These are phyloP conservation scores for Cajanus cajan DNA, from an alignment of 306 rosid species.

Conservation along the genomic window DNA sequence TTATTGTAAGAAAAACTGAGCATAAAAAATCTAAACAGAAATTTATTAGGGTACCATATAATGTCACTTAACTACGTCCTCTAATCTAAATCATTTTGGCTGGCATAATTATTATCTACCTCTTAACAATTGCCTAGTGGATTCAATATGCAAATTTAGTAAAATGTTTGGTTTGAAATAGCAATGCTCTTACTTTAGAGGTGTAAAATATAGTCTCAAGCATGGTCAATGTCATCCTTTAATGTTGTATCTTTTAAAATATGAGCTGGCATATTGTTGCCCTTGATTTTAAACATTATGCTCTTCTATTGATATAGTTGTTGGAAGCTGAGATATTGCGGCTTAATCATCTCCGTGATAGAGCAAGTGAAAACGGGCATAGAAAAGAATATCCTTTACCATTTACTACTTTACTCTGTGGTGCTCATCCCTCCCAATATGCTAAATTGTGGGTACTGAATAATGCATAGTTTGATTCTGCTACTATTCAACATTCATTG, in stretches of 20 bases:
- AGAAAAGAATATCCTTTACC: slow-evolving; percentile 92
- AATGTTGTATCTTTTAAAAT: slow-evolving; percentile 13
- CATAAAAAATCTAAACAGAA: background rate
- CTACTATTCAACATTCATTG: slow-evolving; percentile 14
- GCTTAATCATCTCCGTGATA: slow-evolving; percentile 72
- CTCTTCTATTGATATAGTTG: slow-evolving; percentile 49
- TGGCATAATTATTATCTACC: background rate
- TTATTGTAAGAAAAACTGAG: slow-evolving; percentile 1
- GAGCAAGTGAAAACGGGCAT: slow-evolving; percentile 87
- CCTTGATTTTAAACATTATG: slow-evolving; percentile 10
- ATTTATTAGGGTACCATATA: background rate
- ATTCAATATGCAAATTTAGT: background rate
- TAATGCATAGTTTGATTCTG: slow-evolving; percentile 9
- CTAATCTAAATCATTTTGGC: slow-evolving; percentile 21
- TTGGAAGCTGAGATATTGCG: slow-evolving; percentile 68
- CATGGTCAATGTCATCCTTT: background rate
- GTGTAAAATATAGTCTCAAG: background rate
- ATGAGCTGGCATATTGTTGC: slow-evolving; percentile 22
- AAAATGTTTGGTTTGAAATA: background rate
- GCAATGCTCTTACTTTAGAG: slow-evolving; percentile 14
- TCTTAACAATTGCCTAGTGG: slow-evolving; percentile 2
- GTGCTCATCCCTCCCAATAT: background rate
- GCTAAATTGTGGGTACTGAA: slow-evolving; percentile 5
- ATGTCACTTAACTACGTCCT: background rate
- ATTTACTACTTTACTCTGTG: slow-evolving; percentile 11